phyloP scores from a whole-genome alignment of 2,329 filamentous ascomycete genomes.

The Endocalyx cinctus region DNA sequence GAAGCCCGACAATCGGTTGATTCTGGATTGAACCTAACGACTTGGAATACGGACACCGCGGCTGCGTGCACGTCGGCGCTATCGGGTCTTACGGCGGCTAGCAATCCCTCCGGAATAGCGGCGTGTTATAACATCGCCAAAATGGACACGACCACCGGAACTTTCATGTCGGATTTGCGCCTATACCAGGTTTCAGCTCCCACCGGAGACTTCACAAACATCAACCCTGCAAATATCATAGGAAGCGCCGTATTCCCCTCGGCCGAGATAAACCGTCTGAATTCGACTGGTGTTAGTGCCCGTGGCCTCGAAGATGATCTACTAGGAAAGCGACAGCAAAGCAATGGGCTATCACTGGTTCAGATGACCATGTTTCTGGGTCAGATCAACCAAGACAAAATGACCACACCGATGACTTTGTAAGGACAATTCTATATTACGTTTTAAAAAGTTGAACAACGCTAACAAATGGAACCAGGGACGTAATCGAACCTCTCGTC shows the following conservation, averaged over 20 bases:
- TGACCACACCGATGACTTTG: constrained; percentile 55
- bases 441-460: no score
- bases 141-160: constrained; percentile 61
- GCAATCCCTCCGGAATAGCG: constrained; percentile 71
- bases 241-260: constrained; percentile 52
- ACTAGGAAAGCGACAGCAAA: constrained; percentile 16
- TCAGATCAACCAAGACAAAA: constrained; percentile 55
- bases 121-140: constrained; percentile 79
- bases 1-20: constrained; percentile 14
- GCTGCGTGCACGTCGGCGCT: constrained; percentile 58
- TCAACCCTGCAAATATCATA: constrained; percentile 47
- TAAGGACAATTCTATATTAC: no score
- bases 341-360: constrained; percentile 37
- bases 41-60: constrained; percentile 53
- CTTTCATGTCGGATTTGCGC: constrained; percentile 73
- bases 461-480: no score
- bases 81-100: constrained; percentile 48
- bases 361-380: constrained; percentile 67
- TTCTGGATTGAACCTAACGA: constrained; percentile 44
- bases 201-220: constrained; percentile 46
- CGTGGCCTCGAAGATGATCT: constrained; percentile 12
- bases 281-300: constrained; percentile 19
- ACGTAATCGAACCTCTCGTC: constrained; percentile 57
- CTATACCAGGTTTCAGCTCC: constrained; percentile 66
- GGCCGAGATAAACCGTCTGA: constrained; percentile 45